phyloP scores from a whole-genome alignment of 371 early-diverging fungal species.

The Batkoa obscura region DNA sequence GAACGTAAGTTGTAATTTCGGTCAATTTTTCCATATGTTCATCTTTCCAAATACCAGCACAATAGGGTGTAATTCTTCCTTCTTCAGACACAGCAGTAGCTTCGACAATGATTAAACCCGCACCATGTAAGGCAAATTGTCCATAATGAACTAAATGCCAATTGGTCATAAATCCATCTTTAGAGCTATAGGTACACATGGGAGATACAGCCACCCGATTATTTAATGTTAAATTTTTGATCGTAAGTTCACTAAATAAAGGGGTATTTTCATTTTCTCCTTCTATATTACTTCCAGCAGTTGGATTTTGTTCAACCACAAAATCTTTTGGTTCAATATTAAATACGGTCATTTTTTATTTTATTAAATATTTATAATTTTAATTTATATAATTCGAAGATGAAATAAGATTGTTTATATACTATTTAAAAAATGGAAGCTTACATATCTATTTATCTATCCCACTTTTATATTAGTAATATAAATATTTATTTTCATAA shows the following conservation, averaged over 20 bases:
- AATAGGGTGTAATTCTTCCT: slow-evolving; percentile 60
- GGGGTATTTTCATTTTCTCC: no score
- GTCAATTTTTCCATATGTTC: slow-evolving; percentile 42
- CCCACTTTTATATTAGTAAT: no score
- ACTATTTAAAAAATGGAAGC: no score
- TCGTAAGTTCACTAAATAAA: slow-evolving; percentile 40
- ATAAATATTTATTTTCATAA: no score
- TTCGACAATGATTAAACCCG: slow-evolving; percentile 53
- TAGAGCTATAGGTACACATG: slow-evolving; percentile 57
- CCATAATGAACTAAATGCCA: slow-evolving; percentile 52
- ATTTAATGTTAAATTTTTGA: slow-evolving; percentile 33
- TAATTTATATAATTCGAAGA: no score
- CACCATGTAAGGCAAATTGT: slow-evolving; percentile 47
- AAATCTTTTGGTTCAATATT: no score
- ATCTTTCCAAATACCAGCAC: slow-evolving; percentile 58
- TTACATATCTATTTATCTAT: no score
- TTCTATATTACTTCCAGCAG: background rate
- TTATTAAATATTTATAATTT: no score
- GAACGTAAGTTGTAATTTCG: slow-evolving; percentile 37
- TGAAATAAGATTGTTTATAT: no score
- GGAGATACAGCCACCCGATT: slow-evolving; percentile 65
- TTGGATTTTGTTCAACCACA: background rate
- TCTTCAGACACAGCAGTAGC: slow-evolving; percentile 54
- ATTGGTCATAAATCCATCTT: slow-evolving; percentile 28
- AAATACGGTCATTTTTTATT: no score